Base-by-base conservation (phyloP, 495 filamentous ascomycete species). In the Aspergillus coremiiformis region DNA sequence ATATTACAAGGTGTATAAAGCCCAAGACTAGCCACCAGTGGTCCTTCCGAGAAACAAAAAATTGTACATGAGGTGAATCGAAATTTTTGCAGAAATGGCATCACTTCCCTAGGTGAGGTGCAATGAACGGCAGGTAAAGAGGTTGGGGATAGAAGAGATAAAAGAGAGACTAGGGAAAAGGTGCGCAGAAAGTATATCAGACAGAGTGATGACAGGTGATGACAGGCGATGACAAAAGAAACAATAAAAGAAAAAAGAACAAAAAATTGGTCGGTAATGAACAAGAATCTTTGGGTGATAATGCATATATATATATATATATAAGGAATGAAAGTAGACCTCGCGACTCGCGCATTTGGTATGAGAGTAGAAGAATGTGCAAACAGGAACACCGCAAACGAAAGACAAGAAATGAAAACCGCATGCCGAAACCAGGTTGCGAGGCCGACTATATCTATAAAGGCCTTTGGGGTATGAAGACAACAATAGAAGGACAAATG, bases 391-490 rank as follows among this genome's bases (percentile, higher is more conserved):
- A 54, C 47, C 44, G 51, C 54, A 50, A 55, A 59, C 35, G 58
- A 63, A 56, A 51, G 60, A 64, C 61, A 63, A 50, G 52, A 63
- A 54, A 46, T 41, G 11, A 54, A 57, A 56, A 53, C 44, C 49
- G 47, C 54, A 55, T 56, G 52, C 52, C 57, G 59, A 62, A 63
- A 66, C 63, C 59, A 64, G 54, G 39, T 52, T 69, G 66, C 70
- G 59, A 73, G 68, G 69, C 69, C 68, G 57, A 56, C 60, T 63
- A 59, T 59, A 68, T 71, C 68, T 73, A 69, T 68, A 54, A 65
- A 53, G 62, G 66, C 70, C 63, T 71, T 56, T 65, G 56, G 68
- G 70, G 70, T 73, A 73, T 73, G 70, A 69, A 61, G 47, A 61
- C 44, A 56, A 54, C 44, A 52, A 59, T 10, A 41, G 15, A 37